Conservation (phyloP, 1,284 basidiomycete species). For the Dichomitus squalens region DNA sequence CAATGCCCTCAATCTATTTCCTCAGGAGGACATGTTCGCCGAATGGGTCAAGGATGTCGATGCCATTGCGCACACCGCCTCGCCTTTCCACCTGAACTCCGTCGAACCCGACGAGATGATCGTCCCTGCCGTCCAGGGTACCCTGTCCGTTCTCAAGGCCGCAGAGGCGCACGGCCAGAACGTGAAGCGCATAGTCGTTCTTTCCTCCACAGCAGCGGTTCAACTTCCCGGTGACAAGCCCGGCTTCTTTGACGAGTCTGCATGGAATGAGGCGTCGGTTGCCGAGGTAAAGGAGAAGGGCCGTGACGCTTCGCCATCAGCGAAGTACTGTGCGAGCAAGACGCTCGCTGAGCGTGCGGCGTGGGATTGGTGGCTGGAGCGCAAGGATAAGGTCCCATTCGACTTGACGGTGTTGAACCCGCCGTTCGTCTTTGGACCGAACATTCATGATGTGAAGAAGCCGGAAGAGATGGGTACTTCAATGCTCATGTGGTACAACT, state of each 20-base stretch:
- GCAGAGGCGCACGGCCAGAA: conserved; percentile 36
- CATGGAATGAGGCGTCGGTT: conserved; percentile 70
- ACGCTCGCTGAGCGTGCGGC: conserved; percentile 67
- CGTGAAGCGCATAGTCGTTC: conserved; percentile 70
- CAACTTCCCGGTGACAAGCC: conserved; percentile 35
- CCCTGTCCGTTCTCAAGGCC: conserved; percentile 30
- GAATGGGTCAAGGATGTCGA: conserved; percentile 45
- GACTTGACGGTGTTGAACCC: conserved; percentile 61
- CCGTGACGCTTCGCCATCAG: conserved; percentile 39
- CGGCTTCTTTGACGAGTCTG: conserved; percentile 41
- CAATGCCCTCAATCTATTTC: too few relatives aligned
- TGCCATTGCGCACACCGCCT: conserved; percentile 48
- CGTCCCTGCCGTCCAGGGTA: conserved; percentile 34
- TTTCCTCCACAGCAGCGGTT: conserved; percentile 49
- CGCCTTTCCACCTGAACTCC: conserved; percentile 42
- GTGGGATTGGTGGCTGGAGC: conserved; percentile 59
- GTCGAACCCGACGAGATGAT: conserved; percentile 40
- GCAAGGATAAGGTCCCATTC: conserved; percentile 51
- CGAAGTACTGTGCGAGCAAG: conserved; percentile 65
- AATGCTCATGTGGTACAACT: conserved; percentile 36
- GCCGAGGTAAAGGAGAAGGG: conserved; percentile 55
- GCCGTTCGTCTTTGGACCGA: conserved; percentile 50
- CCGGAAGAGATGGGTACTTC: conserved; percentile 57
- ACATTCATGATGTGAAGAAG: conserved; percentile 51
- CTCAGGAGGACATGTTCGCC: conserved; percentile 41